A percentile compares a stretch with the other conserved stretches of the same genome.
Conservation (phyloP, 352 stramenopile genomes). For the Pythium folliculosum region DNA sequence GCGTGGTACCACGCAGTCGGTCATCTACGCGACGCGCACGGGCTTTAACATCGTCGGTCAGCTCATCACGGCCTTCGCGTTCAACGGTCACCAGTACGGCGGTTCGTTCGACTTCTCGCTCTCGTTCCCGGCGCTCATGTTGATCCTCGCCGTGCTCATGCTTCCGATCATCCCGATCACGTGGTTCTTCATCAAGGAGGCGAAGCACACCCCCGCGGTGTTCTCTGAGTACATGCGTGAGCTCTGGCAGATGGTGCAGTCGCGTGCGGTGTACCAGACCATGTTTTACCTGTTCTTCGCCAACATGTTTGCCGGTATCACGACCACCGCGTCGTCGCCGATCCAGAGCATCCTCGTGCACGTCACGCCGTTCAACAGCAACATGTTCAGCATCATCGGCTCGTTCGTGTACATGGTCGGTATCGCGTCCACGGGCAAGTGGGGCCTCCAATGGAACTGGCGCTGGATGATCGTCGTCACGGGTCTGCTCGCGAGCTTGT, state of each 20-base stretch:
- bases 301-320: conserved; percentile 38
- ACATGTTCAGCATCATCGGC: conserved; percentile 34
- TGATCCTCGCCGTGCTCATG: conserved; percentile 24
- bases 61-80: conserved; percentile 26
- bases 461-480: conserved; percentile 30
- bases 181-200: conserved; percentile 39
- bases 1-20: conserved; percentile 37
- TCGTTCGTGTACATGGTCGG: conserved; percentile 30
- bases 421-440: conserved; percentile 28
- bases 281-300: conserved; percentile 46
- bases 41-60: conserved; percentile 25
- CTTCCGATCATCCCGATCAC: conserved; percentile 29
- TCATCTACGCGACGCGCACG: conserved; percentile 34
- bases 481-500: conserved; percentile 19
- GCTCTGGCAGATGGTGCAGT: conserved; percentile 36
- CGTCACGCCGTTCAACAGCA: conserved; percentile 48
- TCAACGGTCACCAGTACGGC: conserved; percentile 40
- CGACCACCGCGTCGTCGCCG: conserved; percentile 30
- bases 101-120: conserved; percentile 30
- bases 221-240: conserved; percentile 32
- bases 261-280: conserved; percentile 46
- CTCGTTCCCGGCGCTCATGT: conserved; percentile 32
- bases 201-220: conserved; percentile 20
- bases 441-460: conserved; percentile 22
- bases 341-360: conserved; percentile 34